Percentiles rank a stretch among this genome's conserved stretches.
Conservation (phyloP, 768 basidiomycete genomes). For the Amylocystis lapponica region DNA sequence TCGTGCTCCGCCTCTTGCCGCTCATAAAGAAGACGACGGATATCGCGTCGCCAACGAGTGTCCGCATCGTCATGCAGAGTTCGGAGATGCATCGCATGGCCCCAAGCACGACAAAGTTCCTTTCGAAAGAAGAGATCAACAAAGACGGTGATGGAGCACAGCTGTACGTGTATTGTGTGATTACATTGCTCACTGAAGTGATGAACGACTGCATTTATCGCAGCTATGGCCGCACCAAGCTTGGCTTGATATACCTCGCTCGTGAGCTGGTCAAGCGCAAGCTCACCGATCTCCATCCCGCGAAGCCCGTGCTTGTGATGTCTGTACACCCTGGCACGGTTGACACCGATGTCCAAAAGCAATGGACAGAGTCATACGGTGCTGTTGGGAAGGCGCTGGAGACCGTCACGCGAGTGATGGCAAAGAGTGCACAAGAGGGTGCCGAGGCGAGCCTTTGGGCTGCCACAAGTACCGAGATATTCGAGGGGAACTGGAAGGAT, state of each 20-base stretch:
- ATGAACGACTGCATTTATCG: not conserved
- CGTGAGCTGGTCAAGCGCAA: slow-evolving; percentile 18
- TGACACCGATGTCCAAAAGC: slow-evolving; percentile 22
- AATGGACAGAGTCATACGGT: slow-evolving; percentile 22
- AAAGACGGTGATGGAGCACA: slow-evolving; percentile 15
- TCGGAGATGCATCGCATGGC: slow-evolving; percentile 23
- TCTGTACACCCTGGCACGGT: slow-evolving; percentile 26
- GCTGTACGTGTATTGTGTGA: slow-evolving; percentile 10
- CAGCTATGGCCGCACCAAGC: slow-evolving; percentile 23
- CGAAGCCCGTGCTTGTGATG: slow-evolving; percentile 19
- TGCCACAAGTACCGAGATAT: slow-evolving; percentile 22
- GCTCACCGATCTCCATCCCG: slow-evolving; percentile 7
- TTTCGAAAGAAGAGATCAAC: slow-evolving; percentile 22
- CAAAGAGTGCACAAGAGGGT: slow-evolving; percentile 24
- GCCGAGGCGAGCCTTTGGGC: slow-evolving; percentile 26
- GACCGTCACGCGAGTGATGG: slow-evolving; percentile 10
- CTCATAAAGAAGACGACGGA: slow-evolving; percentile 23
- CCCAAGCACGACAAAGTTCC: slow-evolving; percentile 14
- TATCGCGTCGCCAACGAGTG: slow-evolving; percentile 15
- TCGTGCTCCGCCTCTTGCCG: slow-evolving; percentile 21
- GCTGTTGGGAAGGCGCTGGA: slow-evolving; percentile 18
- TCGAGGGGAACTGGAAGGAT: slow-evolving; percentile 21
- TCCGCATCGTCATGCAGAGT: slow-evolving; percentile 25
- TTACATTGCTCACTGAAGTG: not conserved
- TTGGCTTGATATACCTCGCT: slow-evolving; percentile 21